These are phyloP conservation scores for Alternaria solani DNA, from an alignment of 2,329 filamentous ascomycete genomes.

Conservation along the genomic window DNA sequence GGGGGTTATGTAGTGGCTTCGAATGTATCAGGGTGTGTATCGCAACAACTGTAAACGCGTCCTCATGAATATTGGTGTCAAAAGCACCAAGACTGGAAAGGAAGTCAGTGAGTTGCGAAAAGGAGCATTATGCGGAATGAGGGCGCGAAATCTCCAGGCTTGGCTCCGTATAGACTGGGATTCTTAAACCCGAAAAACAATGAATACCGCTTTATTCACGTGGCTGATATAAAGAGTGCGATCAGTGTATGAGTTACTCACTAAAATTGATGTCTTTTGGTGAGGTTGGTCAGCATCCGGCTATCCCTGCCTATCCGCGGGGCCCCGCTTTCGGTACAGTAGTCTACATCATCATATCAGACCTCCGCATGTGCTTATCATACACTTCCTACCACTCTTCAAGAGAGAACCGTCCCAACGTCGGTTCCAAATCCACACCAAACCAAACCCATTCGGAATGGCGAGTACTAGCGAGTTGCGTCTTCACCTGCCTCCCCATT, in stretches of 20 bases:
- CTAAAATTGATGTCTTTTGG: not conserved
- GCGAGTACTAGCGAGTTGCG: conserved; percentile 8
- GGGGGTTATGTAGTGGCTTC: too few relatives aligned
- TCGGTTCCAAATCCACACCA: too few relatives aligned
- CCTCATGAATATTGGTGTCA: too few relatives aligned
- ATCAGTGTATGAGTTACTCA: not conserved
- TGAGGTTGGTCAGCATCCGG: conserved; percentile 12
- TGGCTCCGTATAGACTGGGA: accelerated
- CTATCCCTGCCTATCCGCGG: conserved; percentile 10
- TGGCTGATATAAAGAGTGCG: not conserved
- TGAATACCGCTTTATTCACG: not conserved
- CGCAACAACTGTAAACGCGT: too few relatives aligned
- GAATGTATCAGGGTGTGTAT: too few relatives aligned
- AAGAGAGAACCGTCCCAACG: accelerated
- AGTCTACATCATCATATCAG: conserved; percentile 10
- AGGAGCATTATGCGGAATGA: not conserved
- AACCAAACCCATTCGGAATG: not conserved
- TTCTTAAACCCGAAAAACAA: not conserved
- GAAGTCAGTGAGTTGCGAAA: too few relatives aligned
- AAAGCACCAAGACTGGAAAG: too few relatives aligned
- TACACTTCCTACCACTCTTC: not conserved
- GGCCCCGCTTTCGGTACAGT: conserved; percentile 10
- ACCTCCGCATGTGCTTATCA: not conserved
- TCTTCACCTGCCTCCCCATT: not conserved
- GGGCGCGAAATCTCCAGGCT: not conserved